Evolutionary conservation across 768 basidiomycete genomes (phyloP).

Genomic region (Auriscalpium orientale): DNA sequence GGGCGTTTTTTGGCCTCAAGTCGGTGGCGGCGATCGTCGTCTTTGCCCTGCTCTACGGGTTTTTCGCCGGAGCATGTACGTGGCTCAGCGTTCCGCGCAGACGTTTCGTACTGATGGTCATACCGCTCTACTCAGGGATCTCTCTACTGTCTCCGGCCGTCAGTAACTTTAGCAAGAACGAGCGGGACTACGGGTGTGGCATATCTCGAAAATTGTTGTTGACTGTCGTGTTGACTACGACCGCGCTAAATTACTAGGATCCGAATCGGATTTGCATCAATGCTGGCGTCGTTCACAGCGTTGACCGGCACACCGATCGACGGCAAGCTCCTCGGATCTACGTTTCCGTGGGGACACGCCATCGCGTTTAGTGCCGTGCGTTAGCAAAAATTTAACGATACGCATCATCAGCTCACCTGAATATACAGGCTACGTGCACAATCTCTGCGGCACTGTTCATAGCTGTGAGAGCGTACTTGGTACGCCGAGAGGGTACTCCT

Average conservation of each 20-base stretch:
- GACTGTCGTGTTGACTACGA: no score
- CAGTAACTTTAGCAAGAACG: not conserved
- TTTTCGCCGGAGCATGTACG: conserved; percentile 39
- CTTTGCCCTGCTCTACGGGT: conserved; percentile 39
- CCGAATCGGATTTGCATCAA: conserved; percentile 24
- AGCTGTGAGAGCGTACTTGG: no score
- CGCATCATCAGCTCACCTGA: no score
- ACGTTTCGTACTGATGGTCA: not conserved
- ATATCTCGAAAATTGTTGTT: not conserved
- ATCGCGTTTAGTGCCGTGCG: conserved; percentile 18
- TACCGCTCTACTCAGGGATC: conserved; percentile 3
- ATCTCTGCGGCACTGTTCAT: no score
- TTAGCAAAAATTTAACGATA: not conserved
- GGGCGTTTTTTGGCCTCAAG: conserved; percentile 30
- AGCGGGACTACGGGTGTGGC: conserved; percentile 1
- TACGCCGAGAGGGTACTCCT: no score
- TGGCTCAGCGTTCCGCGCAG: not conserved
- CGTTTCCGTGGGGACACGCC: conserved; percentile 10
- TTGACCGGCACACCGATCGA: conserved; percentile 20
- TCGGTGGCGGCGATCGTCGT: conserved; percentile 29
- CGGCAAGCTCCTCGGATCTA: conserved; percentile 14
- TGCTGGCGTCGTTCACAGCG: conserved; percentile 10
- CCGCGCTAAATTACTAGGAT: conserved; percentile 12
- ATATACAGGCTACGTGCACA: no score
- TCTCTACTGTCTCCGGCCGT: conserved; percentile 10